Base-by-base conservation (phyloP, 129 eudicot genomes). In the Lactuca sativa region DNA sequence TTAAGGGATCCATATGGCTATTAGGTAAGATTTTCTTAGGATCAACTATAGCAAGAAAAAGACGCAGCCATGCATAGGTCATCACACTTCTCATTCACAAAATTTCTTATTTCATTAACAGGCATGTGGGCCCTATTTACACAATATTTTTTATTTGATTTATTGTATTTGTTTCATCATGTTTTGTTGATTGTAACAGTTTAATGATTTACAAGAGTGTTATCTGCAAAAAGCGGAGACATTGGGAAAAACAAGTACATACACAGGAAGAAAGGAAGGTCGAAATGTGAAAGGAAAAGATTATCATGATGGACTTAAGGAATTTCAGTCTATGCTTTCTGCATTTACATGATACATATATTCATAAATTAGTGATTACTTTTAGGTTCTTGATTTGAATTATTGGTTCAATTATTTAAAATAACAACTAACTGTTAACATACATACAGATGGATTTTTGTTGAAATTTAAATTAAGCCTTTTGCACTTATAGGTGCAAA, bases 151-250 rank as follows among this genome's bases (percentile, higher is more conserved):
- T 21, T 21, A 21, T 21, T 21, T 21, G 21, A 21, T 21, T 21
- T 21, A 21, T 21, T 21, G 21, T 7, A 21, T 10, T 15, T 9
- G 6, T 34, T 31, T 44, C 64, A 40, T 57, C 52, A 38, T 66
- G 61, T 65, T 60, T 11, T 8, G 62, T 21, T 21, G 21, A 21
- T 21, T 54, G 38, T 48, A 56, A 66, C 83, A 90, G 99, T 95
- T 90, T 70, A 82, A 77, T 53, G 95, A 95, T 63, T 84, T 90
- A 64, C 97, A 95, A 90, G 96, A 95, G 62, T 90, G 91, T 75
- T 95, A 90, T 80, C 67, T 90, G 86, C 97, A 21, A 95, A 95
- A 95, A 81, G 78, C 69, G 96, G 49, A 80, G 85, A 37, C 69
- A 87, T 65, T 88, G 88, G 89, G 89, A 87, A 5, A 85, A 74